Evolutionary conservation across 1,139 yeast species (phyloP).

Genomic region (Scheffersomyces parashehatae): DNA sequence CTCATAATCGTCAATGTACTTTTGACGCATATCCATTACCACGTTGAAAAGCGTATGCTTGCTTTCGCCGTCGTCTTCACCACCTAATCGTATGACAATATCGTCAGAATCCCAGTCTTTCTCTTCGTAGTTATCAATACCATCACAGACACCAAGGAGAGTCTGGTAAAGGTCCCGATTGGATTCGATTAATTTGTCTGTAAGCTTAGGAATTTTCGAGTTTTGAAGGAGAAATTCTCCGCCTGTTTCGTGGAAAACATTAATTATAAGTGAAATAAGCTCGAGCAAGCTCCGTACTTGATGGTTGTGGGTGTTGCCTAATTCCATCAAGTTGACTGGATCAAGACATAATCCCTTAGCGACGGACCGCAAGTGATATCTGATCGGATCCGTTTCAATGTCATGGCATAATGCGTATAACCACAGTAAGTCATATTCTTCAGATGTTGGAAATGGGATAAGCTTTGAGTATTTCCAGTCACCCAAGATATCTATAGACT

Average conservation of each 20-base stretch:
- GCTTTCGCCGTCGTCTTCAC: slow-evolving; percentile 10
- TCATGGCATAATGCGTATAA: slow-evolving; percentile 44
- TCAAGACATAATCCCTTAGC: slow-evolving; percentile 37
- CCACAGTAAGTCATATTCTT: slow-evolving; percentile 31
- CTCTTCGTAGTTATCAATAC: slow-evolving; percentile 31
- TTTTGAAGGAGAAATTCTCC: slow-evolving; percentile 41
- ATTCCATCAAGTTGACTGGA: slow-evolving; percentile 39
- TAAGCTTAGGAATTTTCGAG: slow-evolving; percentile 44
- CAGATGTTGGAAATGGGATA: slow-evolving; percentile 22
- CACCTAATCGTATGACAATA: slow-evolving; percentile 34
- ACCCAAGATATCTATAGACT: slow-evolving; percentile 36
- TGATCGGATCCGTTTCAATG: slow-evolving; percentile 50
- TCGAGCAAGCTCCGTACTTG: slow-evolving; percentile 28
- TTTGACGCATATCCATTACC: slow-evolving; percentile 30
- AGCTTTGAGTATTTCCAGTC: slow-evolving; percentile 29
- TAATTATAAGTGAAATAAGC: slow-evolving; percentile 30
- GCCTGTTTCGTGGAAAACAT: slow-evolving; percentile 35
- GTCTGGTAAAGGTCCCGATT: slow-evolving; percentile 22
- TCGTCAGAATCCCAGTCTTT: slow-evolving; percentile 46
- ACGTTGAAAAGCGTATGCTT: slow-evolving; percentile 18
- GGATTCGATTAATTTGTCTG: slow-evolving; percentile 24
- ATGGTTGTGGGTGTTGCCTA: slow-evolving; percentile 24
- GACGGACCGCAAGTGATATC: slow-evolving; percentile 49
- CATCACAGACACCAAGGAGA: slow-evolving; percentile 22
- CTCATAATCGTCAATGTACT: slow-evolving; percentile 30